Conservation (phyloP, 495 filamentous ascomycete genomes). For the Hyaloscypha hepaticicola region DNA sequence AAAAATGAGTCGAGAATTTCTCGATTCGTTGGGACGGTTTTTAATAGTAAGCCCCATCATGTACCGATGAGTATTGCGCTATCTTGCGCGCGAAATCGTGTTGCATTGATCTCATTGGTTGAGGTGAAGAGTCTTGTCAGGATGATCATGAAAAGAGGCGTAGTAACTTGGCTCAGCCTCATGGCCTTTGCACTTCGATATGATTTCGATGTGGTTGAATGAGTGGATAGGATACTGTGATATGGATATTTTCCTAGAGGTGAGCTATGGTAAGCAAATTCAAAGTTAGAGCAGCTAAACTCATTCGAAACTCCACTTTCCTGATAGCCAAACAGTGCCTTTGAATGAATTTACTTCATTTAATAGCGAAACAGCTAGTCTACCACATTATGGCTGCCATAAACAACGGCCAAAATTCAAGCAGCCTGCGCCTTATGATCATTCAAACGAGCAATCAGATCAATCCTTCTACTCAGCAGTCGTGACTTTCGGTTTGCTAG, state of each 20-base stretch:
- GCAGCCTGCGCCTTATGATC: slow-evolving; percentile 2
- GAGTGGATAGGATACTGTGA: neutral
- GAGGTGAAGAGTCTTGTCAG: neutral
- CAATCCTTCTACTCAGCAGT: slow-evolving; percentile 25
- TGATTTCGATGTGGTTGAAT: neutral
- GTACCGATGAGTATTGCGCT: neutral
- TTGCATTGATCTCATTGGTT: neutral
- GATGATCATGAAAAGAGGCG: neutral
- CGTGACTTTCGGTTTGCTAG: slow-evolving; percentile 28
- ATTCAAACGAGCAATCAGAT: neutral
- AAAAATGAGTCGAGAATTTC: neutral
- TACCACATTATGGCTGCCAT: neutral
- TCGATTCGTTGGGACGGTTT: neutral
- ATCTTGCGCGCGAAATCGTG: neutral
- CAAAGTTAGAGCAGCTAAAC: neutral
- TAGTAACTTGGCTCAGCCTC: neutral
- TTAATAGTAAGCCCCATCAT: neutral
- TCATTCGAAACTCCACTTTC: neutral
- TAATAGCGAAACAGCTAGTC: slow-evolving; percentile 1
- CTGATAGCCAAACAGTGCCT: neutral
- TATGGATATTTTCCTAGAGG: neutral
- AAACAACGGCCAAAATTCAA: neutral
- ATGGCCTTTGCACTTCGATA: neutral
- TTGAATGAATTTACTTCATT: slow-evolving; percentile 9
- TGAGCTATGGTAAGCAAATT: neutral